Percentiles rank a stretch among this genome's conserved stretches.
Conservation (phyloP, 768 basidiomycete species). For the Kwoniella dejecticola region DNA sequence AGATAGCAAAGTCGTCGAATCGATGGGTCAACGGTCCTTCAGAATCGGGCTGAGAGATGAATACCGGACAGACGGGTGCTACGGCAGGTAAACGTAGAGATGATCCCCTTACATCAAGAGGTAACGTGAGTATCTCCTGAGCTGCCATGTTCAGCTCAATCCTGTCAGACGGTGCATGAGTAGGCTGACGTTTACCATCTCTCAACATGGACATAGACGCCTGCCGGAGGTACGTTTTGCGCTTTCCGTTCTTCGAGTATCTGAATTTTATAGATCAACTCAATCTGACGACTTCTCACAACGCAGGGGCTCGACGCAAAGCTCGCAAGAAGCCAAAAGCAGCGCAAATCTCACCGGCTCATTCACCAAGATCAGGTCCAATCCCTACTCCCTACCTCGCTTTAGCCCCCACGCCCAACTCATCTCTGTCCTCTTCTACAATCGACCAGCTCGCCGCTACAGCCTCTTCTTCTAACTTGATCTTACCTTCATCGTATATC, state of each 20-base stretch:
- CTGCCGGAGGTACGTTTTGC: conserved; percentile 12
- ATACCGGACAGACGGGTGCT: conserved; percentile 5
- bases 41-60: conserved; percentile 8
- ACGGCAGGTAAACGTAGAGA: conserved; percentile 12
- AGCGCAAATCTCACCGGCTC: conserved; percentile 2
- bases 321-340: conserved; percentile 40
- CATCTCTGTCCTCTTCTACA: conserved; percentile 24
- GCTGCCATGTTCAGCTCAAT: neutral
- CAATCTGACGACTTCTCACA: neutral
- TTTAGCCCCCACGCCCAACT: conserved; percentile 45
- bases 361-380: conserved; percentile 18
- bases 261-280: neutral
- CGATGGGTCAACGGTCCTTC: neutral
- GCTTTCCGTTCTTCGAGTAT: neutral
- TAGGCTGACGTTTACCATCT: neutral
- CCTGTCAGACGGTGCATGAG: neutral
- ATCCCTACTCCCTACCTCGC: conserved; percentile 49
- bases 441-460: conserved; percentile 24
- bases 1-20: neutral
- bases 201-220: conserved; percentile 1
- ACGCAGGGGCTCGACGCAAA: conserved; percentile 19
- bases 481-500: conserved; percentile 45
- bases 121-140: conserved; percentile 6
- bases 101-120: conserved; percentile 22
- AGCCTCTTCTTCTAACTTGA: conserved; percentile 21